Percentiles rank a stretch among this genome's conserved stretches.
These are phyloP conservation scores for Boletus subparvulus DNA, from an alignment of 768 basidiomycete genomes.

Conservation along the genomic window DNA sequence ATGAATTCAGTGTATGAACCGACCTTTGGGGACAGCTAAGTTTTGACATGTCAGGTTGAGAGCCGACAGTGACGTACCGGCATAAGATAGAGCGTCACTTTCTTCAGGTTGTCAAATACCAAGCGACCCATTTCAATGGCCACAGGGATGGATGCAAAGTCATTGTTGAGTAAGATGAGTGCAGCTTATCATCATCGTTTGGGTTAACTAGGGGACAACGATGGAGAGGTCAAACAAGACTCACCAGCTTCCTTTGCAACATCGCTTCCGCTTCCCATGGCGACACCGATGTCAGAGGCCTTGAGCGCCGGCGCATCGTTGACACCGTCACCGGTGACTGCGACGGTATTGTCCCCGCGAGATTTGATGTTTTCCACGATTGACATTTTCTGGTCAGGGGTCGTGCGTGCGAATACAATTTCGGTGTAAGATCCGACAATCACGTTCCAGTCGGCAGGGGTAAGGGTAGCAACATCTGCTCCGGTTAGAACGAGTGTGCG, in stretches of 20 bases:
- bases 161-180: constrained; percentile 56
- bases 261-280: constrained; percentile 50
- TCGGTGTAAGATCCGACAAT: constrained; percentile 39
- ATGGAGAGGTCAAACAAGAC: constrained; percentile 1
- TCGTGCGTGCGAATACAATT: constrained; percentile 54
- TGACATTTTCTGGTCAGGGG: constrained; percentile 56
- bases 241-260: constrained; percentile 56
- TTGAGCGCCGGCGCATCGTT: constrained; percentile 54
- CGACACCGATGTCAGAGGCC: constrained; percentile 55
- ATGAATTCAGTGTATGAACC: constrained; percentile 61
- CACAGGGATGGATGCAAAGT: constrained; percentile 56
- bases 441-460: constrained; percentile 39
- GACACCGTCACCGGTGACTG: constrained; percentile 58
- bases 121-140: constrained; percentile 60
- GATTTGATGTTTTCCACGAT: constrained; percentile 55
- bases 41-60: background rate
- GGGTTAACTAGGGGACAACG: background rate
- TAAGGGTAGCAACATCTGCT: constrained; percentile 41
- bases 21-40: constrained; percentile 29
- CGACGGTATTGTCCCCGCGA: constrained; percentile 48
- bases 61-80: constrained; percentile 32
- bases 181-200: constrained; percentile 27
- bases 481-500: constrained; percentile 45
- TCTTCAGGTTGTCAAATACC: constrained; percentile 59
- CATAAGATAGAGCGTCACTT: constrained; percentile 47